Percentiles rank a stretch among this genome's conserved stretches.
phyloP scores from a whole-genome alignment of 108 stramenopile genomes.

The Pelagomonas calceolata region DNA sequence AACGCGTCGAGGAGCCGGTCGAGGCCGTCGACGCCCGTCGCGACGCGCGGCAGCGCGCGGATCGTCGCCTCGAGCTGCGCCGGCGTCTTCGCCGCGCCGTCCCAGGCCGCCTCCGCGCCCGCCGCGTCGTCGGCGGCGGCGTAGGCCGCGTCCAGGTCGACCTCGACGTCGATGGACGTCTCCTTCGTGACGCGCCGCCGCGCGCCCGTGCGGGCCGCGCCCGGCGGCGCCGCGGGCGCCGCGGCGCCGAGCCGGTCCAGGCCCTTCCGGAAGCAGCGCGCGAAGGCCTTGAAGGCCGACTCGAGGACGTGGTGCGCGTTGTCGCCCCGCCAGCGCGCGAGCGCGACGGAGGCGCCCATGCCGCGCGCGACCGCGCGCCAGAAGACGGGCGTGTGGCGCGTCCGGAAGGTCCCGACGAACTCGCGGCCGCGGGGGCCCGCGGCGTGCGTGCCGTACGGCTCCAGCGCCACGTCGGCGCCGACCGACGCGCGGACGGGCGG shows the following conservation, averaged over 20 bases:
- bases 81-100: conserved; percentile 44
- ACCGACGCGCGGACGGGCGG: background rate
- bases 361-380: background rate
- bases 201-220: conserved; percentile 31
- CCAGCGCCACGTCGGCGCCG: conserved; percentile 14
- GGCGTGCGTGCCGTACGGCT: conserved; percentile 66
- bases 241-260: conserved; percentile 39
- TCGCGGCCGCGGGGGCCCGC: conserved; percentile 39
- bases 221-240: background rate
- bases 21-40: conserved; percentile 68
- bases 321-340: conserved; percentile 57
- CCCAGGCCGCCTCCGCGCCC: background rate
- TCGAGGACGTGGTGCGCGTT: conserved; percentile 72
- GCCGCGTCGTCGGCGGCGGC: background rate
- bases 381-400: background rate
- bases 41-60: conserved; percentile 34
- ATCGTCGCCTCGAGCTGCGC: conserved; percentile 66
- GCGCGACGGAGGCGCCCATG: conserved; percentile 39
- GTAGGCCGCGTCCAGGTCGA: conserved; percentile 20
- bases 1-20: conserved; percentile 61
- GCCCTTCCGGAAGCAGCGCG: conserved; percentile 54
- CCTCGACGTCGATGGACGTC: conserved; percentile 50
- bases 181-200: conserved; percentile 65
- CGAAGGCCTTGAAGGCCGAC: conserved; percentile 70
- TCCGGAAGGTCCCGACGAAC: conserved; percentile 37